These are phyloP conservation scores for Fusarium palustre DNA, from an alignment of 2,329 filamentous ascomycete genomes.

Conservation along the genomic window DNA sequence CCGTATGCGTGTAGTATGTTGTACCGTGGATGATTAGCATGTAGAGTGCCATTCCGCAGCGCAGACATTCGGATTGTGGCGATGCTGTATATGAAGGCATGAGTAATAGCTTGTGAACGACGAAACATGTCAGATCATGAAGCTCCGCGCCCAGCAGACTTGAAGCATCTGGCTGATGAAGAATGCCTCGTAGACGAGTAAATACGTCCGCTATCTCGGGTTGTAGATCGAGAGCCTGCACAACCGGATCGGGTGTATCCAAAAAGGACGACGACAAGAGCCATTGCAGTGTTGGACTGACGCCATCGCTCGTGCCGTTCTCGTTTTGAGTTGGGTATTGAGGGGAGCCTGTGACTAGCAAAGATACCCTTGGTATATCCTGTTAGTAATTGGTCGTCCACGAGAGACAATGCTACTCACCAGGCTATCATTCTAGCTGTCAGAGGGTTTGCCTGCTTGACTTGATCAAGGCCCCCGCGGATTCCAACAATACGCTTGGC, in stretches of 20 bases:
- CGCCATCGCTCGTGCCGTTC: constrained; percentile 59
- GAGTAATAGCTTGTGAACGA: constrained; percentile 62
- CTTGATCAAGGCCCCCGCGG: constrained; percentile 62
- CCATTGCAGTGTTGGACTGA: constrained; percentile 63
- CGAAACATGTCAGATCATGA: constrained; percentile 67
- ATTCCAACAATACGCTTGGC: constrained; percentile 62
- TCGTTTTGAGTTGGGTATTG: constrained; percentile 67
- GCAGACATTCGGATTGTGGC: constrained; percentile 56
- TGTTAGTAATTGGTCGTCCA: not conserved
- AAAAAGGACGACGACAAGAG: constrained; percentile 46
- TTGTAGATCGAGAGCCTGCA: constrained; percentile 50
- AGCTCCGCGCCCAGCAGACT: constrained; percentile 57
- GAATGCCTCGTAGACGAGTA: constrained; percentile 58
- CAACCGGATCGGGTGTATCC: constrained; percentile 10
- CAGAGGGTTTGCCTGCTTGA: constrained; percentile 62
- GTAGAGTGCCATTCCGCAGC: constrained; percentile 61
- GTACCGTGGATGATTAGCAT: constrained; percentile 66
- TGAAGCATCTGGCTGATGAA: constrained; percentile 49
- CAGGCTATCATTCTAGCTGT: constrained; percentile 67
- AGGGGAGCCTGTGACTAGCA: constrained; percentile 64
- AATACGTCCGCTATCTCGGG: constrained; percentile 53
- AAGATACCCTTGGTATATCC: constrained; percentile 61
- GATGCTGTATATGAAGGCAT: constrained; percentile 13
- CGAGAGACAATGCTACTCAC: constrained; percentile 50
- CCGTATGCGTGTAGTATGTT: constrained; percentile 66